Evolutionary conservation across 106 monocot genomes (phyloP).

Genomic region (Allium cepa): DNA sequence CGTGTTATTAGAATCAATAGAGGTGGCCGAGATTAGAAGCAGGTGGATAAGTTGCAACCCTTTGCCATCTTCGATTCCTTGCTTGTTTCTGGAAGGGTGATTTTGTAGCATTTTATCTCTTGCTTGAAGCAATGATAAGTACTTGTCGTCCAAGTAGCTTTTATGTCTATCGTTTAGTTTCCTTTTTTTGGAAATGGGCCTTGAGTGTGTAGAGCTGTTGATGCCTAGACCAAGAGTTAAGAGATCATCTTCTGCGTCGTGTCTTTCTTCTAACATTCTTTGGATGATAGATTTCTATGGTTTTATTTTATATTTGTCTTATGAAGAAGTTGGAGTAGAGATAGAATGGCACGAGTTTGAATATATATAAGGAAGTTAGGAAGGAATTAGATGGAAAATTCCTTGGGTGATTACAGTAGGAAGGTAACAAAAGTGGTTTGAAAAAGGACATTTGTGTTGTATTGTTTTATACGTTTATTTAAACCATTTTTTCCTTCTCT

Average conservation of each 20-base stretch:
- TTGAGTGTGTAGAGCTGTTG: slow-evolving; percentile 6
- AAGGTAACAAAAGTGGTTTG: slow-evolving; percentile 3
- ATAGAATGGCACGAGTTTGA: background rate
- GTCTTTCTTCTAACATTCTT: slow-evolving; percentile 16
- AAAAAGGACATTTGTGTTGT: background rate
- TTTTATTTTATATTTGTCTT: background rate
- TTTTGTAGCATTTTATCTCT: slow-evolving; percentile 30
- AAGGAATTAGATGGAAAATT: background rate
- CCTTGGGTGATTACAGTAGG: slow-evolving; percentile 1
- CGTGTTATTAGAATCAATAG: slow-evolving; percentile 17
- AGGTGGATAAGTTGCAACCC: slow-evolving; percentile 28
- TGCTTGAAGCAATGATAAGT: slow-evolving; percentile 17
- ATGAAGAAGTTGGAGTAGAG: background rate
- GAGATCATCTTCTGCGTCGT: slow-evolving; percentile 23
- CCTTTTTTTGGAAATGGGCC: slow-evolving; percentile 11
- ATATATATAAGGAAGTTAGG: slow-evolving; percentile 2
- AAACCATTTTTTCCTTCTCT: background rate
- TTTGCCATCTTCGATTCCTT: slow-evolving; percentile 3
- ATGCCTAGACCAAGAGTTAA: slow-evolving; percentile 33
- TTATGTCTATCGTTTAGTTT: slow-evolving; percentile 12
- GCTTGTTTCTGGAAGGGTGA: background rate
- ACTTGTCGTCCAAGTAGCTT: background rate
- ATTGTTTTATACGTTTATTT: background rate
- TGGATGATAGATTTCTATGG: background rate
- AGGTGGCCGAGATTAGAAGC: slow-evolving; percentile 40